Conservation (phyloP, 2,329 filamentous ascomycete species). For the Fusarium sp. region DNA sequence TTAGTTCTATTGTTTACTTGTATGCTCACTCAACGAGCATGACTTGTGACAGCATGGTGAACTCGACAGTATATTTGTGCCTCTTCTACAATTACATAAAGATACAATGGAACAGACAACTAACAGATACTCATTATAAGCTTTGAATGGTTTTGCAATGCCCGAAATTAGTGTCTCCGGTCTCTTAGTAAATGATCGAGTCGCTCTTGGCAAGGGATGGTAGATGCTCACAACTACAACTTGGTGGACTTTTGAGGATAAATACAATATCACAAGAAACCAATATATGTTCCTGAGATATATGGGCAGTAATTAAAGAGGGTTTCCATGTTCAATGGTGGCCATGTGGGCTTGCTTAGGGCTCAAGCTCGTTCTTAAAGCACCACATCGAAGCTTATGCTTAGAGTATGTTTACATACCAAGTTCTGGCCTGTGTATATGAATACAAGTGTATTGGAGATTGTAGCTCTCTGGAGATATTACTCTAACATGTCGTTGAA, state of each 20-base stretch:
- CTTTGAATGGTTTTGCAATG: neutral
- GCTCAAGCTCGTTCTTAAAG: neutral
- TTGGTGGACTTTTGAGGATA: neutral
- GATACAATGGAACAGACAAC: fast-evolving
- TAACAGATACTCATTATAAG: neutral
- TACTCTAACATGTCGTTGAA: fast-evolving
- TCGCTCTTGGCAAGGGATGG: neutral
- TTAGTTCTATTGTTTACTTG: neutral
- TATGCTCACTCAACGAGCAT: neutral
- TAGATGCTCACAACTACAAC: neutral
- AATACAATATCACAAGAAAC: neutral
- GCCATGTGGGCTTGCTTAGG: neutral
- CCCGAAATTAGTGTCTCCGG: neutral
- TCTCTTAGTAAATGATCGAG: neutral
- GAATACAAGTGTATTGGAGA: neutral
- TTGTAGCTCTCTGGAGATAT: fast-evolving
- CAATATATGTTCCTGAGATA: neutral
- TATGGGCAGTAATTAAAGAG: neutral
- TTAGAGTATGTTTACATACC: neutral
- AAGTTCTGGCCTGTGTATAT: neutral
- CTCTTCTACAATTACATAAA: fast-evolving
- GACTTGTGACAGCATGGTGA: neutral
- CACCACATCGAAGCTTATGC: neutral
- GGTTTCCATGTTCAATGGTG: neutral
- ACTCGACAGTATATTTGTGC: neutral